A percentile compares a stretch with the other conserved stretches of the same genome.
Evolutionary conservation across 306 rosid genomes (phyloP).

Genomic region (Cyamopsis tetragonoloba): DNA sequence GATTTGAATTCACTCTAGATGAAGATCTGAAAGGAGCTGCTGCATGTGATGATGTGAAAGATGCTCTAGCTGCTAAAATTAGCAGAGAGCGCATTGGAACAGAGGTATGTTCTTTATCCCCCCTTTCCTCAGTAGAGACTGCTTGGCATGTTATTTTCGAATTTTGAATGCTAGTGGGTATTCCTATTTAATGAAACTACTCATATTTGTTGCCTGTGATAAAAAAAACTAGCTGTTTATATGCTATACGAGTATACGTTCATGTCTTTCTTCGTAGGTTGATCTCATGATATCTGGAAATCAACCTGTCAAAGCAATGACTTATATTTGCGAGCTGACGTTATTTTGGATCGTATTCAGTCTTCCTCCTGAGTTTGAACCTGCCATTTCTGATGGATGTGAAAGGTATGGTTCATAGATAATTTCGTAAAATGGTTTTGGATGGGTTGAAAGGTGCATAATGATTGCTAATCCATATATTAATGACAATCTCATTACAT

Average conservation of each 20-base stretch:
- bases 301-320: constrained; percentile 81
- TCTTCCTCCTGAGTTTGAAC: constrained; percentile 59
- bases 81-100: constrained; percentile 88
- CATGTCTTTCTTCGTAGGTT: constrained; percentile 39
- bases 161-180: constrained; percentile 1
- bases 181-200: not conserved
- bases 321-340: constrained; percentile 56
- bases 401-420: constrained; percentile 55
- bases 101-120: constrained; percentile 49
- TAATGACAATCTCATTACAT: not conserved
- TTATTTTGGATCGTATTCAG: constrained; percentile 74
- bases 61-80: constrained; percentile 80
- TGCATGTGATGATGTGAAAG: constrained; percentile 72
- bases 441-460: constrained; percentile 5
- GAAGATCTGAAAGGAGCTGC: constrained; percentile 87
- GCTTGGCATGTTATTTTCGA: constrained; percentile 1
- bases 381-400: constrained; percentile 56
- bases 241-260: not conserved
- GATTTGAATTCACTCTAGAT: constrained; percentile 70
- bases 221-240: not conserved
- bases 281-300: constrained; percentile 87
- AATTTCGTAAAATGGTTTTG: not conserved
- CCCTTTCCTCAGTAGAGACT: constrained; percentile 14
- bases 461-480: constrained; percentile 15
- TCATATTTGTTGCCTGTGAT: not conserved